Conservation (phyloP, 768 basidiomycete species). For the Kwoniella sp. region DNA sequence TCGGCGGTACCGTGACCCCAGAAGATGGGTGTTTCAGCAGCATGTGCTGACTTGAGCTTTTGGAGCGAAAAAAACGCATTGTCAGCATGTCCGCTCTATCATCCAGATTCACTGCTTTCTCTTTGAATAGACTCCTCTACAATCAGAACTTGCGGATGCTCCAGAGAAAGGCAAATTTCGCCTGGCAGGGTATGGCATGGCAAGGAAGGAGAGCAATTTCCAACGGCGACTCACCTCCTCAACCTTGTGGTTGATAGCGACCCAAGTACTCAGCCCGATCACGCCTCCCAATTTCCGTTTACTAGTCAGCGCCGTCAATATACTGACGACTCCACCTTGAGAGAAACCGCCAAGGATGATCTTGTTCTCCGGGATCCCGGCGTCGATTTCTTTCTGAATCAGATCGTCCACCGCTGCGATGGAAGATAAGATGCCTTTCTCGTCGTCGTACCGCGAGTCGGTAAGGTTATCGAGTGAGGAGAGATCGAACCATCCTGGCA, state of each 20-base stretch:
- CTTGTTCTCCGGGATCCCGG: constrained; percentile 68
- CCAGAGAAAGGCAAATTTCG: too few species aligned
- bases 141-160: too few species aligned
- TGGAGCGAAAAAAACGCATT: too few species aligned
- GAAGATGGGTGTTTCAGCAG: constrained; percentile 72
- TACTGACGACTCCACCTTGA: constrained; percentile 76
- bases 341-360: constrained; percentile 88
- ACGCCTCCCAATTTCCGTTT: constrained; percentile 73
- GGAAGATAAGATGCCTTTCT: constrained; percentile 71
- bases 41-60: constrained; percentile 68
- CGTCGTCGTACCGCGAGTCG: constrained; percentile 65
- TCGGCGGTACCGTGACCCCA: constrained; percentile 83
- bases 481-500: constrained; percentile 73
- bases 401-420: constrained; percentile 67
- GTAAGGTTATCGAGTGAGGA: constrained; percentile 60
- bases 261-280: constrained; percentile 75
- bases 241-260: constrained; percentile 69
- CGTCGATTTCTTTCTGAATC: constrained; percentile 73
- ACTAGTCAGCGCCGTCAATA: constrained; percentile 72
- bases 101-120: too few species aligned
- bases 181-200: too few species aligned
- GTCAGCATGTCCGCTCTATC: too few species aligned
- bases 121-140: too few species aligned
- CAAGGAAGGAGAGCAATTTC: neutral
- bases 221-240: constrained; percentile 55